A percentile compares a stretch with the other conserved stretches of the same genome.
phyloP scores from a whole-genome alignment of 2,329 filamentous ascomycete genomes.

The Orbilia ellipsospora region DNA sequence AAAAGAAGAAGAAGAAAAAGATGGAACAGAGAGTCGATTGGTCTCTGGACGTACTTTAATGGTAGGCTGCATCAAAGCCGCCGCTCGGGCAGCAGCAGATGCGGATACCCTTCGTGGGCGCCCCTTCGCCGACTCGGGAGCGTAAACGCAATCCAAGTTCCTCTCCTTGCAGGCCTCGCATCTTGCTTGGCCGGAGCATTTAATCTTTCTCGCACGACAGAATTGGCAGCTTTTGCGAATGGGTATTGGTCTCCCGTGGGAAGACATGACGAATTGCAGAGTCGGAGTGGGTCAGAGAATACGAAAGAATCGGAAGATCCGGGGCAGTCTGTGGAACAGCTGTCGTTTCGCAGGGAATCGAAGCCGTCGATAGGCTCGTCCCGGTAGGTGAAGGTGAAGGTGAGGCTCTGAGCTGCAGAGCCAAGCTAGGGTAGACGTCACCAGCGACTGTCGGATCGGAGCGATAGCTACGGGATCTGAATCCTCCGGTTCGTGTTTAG shows the following conservation, averaged over 20 bases:
- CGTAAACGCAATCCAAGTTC: slow-evolving; percentile 53
- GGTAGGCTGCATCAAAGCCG: slow-evolving; percentile 46
- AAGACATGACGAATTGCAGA: slow-evolving; percentile 28
- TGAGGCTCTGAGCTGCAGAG: slow-evolving; percentile 4
- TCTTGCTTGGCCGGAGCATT: slow-evolving; percentile 52
- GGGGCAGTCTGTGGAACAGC: slow-evolving; percentile 11
- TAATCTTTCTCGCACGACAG: slow-evolving; percentile 50
- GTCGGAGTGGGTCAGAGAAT: slow-evolving; percentile 27
- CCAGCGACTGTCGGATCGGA: slow-evolving; percentile 13
- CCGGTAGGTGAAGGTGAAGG: neutral
- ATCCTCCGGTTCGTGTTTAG: slow-evolving; percentile 15
- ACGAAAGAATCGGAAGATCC: slow-evolving; percentile 18
- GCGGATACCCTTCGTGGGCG: slow-evolving; percentile 47
- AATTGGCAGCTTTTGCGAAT: slow-evolving; percentile 54
- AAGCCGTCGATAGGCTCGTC: neutral
- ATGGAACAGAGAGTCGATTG: neutral
- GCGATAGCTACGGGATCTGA: neutral
- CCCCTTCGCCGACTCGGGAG: slow-evolving; percentile 52
- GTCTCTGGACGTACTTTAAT: slow-evolving; percentile 37
- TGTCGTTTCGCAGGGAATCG: slow-evolving; percentile 12
- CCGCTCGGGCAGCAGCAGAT: slow-evolving; percentile 46
- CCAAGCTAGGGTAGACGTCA: slow-evolving; percentile 4
- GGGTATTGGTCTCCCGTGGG: slow-evolving; percentile 38
- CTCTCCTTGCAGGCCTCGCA: slow-evolving; percentile 53
- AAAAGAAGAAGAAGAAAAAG: slow-evolving; percentile 4